A percentile compares a stretch with the other conserved stretches of the same genome.
These are phyloP conservation scores for Debaryomyces maramus DNA, from an alignment of 805 yeast genomes.

Conservation along the genomic window DNA sequence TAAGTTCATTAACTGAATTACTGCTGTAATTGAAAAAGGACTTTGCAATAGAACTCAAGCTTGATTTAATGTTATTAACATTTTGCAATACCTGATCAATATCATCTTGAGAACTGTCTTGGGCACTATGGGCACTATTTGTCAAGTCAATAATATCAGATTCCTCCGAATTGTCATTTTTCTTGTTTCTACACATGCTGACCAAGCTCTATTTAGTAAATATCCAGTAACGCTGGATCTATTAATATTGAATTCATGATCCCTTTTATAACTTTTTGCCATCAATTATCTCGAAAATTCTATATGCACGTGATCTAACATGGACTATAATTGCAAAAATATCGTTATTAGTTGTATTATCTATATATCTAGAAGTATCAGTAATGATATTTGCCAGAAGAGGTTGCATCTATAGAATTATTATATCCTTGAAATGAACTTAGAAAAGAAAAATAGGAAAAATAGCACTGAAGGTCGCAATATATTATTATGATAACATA, in stretches of 20 bases:
- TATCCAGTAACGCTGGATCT: not conserved
- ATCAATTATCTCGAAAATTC: not conserved
- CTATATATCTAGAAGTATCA: no score
- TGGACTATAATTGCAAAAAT: no score
- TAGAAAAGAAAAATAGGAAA: no score
- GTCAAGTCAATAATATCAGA: constrained; percentile 4
- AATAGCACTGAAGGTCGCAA: no score
- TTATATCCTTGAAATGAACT: no score
- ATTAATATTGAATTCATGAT: not conserved
- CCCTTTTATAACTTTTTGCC: not conserved
- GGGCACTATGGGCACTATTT: constrained; percentile 14
- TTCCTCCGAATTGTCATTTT: constrained; percentile 2
- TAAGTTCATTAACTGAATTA: constrained; percentile 23
- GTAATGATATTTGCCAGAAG: no score
- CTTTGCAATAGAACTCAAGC: constrained; percentile 26
- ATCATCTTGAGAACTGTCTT: constrained; percentile 12
- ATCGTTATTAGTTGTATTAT: no score
- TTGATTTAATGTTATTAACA: constrained; percentile 25
- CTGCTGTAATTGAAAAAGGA: constrained; percentile 23
- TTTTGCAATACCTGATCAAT: constrained; percentile 23
- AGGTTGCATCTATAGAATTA: no score
- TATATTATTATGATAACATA: no score
- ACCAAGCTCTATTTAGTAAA: no score
- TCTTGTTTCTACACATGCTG: constrained; percentile 6
- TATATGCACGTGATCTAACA: not conserved